Evolutionary conservation across 2,329 filamentous ascomycete genomes (phyloP), one percentile per base, ranked within the genome.

Genomic region (Aspergillus nomiae): DNA sequence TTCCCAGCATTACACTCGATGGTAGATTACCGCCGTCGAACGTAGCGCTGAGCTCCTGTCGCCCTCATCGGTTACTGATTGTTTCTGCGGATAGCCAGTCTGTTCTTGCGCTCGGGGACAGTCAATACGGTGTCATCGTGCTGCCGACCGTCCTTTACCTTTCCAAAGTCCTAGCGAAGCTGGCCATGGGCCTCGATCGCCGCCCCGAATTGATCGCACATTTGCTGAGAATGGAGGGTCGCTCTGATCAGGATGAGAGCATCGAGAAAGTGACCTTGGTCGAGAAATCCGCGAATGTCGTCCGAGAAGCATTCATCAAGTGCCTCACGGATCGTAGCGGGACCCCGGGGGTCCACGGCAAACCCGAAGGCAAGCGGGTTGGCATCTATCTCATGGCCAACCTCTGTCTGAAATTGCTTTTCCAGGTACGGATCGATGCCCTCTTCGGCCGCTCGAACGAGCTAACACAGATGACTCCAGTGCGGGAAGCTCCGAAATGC

Each of bases 381-480:
- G 94, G 92, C 50, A 93, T 97, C 65, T 97, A 97, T 79, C 89
- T 92, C 63, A 93, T 96, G 78, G 94, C 93, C 63, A 97, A 97
- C 73, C 85, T 97, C 28, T 95, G 93, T 43, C 81, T 97, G 56
- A 94, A 94, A 76, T 86, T 97, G 3, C 84, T 97, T 9, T 96
- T 96, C 73, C 91, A 92, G 69, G 89, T 90, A 81, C 53, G 83
- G 36, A 21, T 9, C 28, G 4, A 53, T 7, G 19, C 9, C 10
- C 11, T 3, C 26, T 19, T 12, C 34, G 10, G 32, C 45, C 16
- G 16, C 36, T 32, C 14, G 26, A 4, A 10, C 19, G 5, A n/a
- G 36, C 63, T 65, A 16, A 65, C 53, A 32, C 4, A 11, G 7
- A 50, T 28, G 3, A 38, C 4, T 46, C 4, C 58, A 92, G 85